These are phyloP conservation scores for Bruguiera gymnorhiza DNA, from an alignment of 345 rosid species.

Conservation along the genomic window DNA sequence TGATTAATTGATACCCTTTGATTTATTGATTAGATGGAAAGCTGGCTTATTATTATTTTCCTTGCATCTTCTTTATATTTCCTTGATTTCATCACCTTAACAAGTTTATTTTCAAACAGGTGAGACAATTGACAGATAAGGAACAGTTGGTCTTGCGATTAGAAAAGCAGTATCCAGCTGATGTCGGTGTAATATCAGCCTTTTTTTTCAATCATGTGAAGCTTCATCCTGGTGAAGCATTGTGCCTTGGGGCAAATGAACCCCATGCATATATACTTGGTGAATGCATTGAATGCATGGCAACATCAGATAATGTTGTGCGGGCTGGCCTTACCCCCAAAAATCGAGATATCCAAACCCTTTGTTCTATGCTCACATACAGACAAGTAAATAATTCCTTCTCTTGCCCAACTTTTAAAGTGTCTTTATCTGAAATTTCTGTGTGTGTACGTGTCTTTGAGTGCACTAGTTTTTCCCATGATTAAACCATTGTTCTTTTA, in stretches of 20 bases:
- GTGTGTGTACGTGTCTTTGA: not conserved
- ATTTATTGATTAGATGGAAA: not conserved
- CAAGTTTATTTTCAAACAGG: conserved; percentile 34
- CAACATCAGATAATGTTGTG: conserved; percentile 96
- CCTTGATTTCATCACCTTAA: conserved; percentile 7
- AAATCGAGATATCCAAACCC: conserved; percentile 73
- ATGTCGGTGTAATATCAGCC: conserved; percentile 82
- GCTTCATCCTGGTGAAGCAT: conserved; percentile 94
- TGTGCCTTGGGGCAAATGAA: conserved; percentile 90
- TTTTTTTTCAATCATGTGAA: conserved; percentile 84
- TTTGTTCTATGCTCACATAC: conserved; percentile 95
- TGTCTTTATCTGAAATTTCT: not conserved
- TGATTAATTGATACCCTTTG: not conserved
- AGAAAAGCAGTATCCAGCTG: conserved; percentile 84
- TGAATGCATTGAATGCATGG: conserved; percentile 97
- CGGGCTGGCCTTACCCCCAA: conserved; percentile 99
- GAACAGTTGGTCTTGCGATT: conserved; percentile 75
- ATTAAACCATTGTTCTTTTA: not conserved
- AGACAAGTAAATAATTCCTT: conserved; percentile 55
- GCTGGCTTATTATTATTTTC: not conserved
- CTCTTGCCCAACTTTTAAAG: not conserved
- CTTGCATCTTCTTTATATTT: not conserved
- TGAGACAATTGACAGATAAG: conserved; percentile 74
- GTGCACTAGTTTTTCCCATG: not conserved
- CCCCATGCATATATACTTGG: conserved; percentile 93